Base-by-base conservation (phyloP, 78 protist species). In the Dictyostelium citrinum region DNA sequence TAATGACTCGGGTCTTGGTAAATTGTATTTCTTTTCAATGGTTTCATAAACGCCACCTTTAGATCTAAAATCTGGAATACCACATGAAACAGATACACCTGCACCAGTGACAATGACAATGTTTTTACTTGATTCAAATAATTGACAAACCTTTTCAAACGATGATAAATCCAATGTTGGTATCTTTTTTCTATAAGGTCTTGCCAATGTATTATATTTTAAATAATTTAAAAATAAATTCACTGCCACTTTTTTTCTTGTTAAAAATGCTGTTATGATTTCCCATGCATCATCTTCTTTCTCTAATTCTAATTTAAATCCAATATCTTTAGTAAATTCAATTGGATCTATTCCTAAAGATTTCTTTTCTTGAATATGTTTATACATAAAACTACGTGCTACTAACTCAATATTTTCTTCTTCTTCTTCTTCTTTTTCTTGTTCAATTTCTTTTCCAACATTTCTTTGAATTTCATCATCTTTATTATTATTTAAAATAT, bases 1-100 rank as follows among this genome's bases (percentile, higher is more conserved):
- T 1, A 98, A 43, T 10, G 96, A 92, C 51, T 95, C 93, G n/a
- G 99, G 98, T 45, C 93, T 58, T 17, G 98, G 98, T 10, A 98
- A 91, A 31, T 95, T 82, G 76, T 96, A 98, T 41, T 97, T 93
- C 49, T 96, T 95, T 51, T 98, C 91, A 60, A 96, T 97, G 41
- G 90, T 39, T 51, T 97, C 97, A 29, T 97, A 92, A 5, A 98
- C 97, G 16, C 97, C 97, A 14, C 97, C 98, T 12, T 96, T 97
- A 1, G 98, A 92, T 5, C 99, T 39, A 86, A 97, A 97, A 58
- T 97, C 98, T 27, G 98, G 98, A 11, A 97, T 97, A 29, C 98
- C 98, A 16, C 97, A 91, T 20, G 97, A 72, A 11, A 95, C 96
- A 16, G 95, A 86, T 6, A 95, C 91, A 61, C 95, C 91, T 3